Base-by-base conservation (phyloP, 176 grass and related monocot species). In the Eremochloa ophiuroides region DNA sequence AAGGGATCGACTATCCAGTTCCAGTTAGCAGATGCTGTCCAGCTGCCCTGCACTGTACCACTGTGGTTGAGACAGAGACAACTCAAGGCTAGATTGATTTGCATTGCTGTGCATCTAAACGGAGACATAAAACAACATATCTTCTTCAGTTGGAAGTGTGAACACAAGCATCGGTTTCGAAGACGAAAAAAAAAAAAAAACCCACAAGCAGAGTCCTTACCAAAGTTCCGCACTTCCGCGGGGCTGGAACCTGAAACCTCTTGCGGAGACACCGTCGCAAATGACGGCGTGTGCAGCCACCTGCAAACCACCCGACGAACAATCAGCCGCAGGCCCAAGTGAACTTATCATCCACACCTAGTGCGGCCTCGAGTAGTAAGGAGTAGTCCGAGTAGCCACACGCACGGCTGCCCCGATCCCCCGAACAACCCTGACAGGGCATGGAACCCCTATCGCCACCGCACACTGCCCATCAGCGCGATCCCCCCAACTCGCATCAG, bases 1-100 rank as follows among this genome's bases (percentile, higher is more conserved):
- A 99, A 62, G 29, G 96, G 93, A 90, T 99, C 96, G 66, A 86
- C 74, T 75, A 99, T 9, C 88, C 88, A 93, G 76, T 62, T 99
- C 73, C 84, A 91, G 62, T 87, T 89, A 87, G 79, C 44, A 75
- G 91, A 91, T 27, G 63, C 18, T 50, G 79, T 91, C 96, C 93
- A 99, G 39, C 76, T 91, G 1, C 96, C 96, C 79, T 99, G 96
- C 75, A 95, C 96, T 98, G 81, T 88, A 91, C 15, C 43, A 31
- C 63, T 80, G 53, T 9, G 39, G 50, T 72, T n/a, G 53, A 60
- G 41, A 44, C 59, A 71, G 42, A 34, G 22, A 58, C 35, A 40
- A 15, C 37, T 22, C 10, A 6, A n/a, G 6, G 43, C 48, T 35
- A 74, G 58, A 40, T 31, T 50, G 34, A 35, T 35, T 35, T 53